These are phyloP conservation scores for Puccinia hordei DNA, from an alignment of 1,284 basidiomycete genomes.

Conservation along the genomic window DNA sequence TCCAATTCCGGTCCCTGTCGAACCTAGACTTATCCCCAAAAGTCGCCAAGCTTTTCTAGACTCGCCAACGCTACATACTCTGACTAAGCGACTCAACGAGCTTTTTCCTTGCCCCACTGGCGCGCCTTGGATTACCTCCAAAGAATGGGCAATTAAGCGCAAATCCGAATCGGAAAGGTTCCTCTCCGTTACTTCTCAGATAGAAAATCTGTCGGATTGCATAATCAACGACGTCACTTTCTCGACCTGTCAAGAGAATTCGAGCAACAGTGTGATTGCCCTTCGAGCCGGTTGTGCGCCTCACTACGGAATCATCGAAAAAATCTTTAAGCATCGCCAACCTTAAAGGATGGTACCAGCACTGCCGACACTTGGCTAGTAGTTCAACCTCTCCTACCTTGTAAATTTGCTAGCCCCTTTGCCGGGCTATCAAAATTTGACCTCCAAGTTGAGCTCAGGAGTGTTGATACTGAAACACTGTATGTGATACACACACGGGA, in stretches of 20 bases:
- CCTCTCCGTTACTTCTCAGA: not conserved
- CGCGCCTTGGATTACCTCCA: not conserved
- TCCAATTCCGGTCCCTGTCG: not conserved
- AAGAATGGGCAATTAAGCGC: constrained; percentile 5
- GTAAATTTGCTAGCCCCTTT: constrained; percentile 23
- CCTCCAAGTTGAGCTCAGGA: constrained; percentile 19
- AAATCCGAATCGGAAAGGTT: not conserved
- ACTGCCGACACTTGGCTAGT: constrained; percentile 17
- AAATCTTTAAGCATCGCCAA: constrained; percentile 21
- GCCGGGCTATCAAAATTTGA: constrained; percentile 20
- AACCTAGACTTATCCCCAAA: constrained; percentile 9
- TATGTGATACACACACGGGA: not conserved
- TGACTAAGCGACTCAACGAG: constrained; percentile 33
- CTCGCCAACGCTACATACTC: not conserved
- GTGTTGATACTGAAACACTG: constrained; percentile 1
- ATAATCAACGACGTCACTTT: constrained; percentile 3
- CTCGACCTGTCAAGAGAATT: constrained; percentile 11
- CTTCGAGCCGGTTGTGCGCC: not conserved
- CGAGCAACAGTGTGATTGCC: constrained; percentile 30
- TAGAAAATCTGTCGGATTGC: constrained; percentile 1
- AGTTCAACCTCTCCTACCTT: constrained; percentile 20
- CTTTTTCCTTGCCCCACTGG: not conserved
- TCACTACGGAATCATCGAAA: constrained; percentile 11
- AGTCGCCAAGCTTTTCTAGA: constrained; percentile 13
- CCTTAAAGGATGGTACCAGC: not conserved